Base-by-base conservation (phyloP, 257 asterid species). In the Hygrophila difformis region DNA sequence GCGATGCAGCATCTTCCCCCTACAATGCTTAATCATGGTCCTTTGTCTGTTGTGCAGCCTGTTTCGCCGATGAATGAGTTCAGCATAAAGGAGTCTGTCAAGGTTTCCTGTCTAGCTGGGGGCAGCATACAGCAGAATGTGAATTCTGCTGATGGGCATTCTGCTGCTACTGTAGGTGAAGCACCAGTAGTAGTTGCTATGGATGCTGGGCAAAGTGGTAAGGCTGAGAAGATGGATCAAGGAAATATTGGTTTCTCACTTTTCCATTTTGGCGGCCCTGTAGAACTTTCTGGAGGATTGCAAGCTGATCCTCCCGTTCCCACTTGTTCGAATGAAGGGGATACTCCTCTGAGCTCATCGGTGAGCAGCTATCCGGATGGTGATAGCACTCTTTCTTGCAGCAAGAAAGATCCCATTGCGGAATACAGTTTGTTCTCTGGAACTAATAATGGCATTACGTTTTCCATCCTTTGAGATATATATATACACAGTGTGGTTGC, bases 241-340 rank as follows among this genome's bases (percentile, higher is more conserved):
- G 73, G 56, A 47, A 72, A 60, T 41, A 64, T 73, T 28, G 92
- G 77, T 48, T 86, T 91, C 77, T 91, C 99, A 47, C 95, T 91
- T 49, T 91, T 91, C 73, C 96, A 86, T 69, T 82, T 74, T 64
- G 94, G 94, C 36, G 89, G 94, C 26, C 96, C 96, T 18, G 84
- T 79, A 20, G 94, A 76, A 61, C 68, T 76, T 65, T 74, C 94
- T 8, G 60, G 85, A 6, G 92, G 93, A 45, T 68, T 61, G 37
- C 64, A 72, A 51, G 62, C 77, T 0, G 82, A 77, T 67, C 76
- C 72, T 44, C 48, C 43, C 40, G 82, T 75, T 67, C 76, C 72
- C 40, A 48, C 43, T 37, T 42, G 73, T 49, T 29, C 64, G 65
- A 61, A 68, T 49, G 86, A 73, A 63, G 82, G n/a, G n/a, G n/a